Evolutionary conservation across 129 eudicot genomes (phyloP), one percentile per base, ranked within the genome.

Genomic region (Pulicaria dysenterica): DNA sequence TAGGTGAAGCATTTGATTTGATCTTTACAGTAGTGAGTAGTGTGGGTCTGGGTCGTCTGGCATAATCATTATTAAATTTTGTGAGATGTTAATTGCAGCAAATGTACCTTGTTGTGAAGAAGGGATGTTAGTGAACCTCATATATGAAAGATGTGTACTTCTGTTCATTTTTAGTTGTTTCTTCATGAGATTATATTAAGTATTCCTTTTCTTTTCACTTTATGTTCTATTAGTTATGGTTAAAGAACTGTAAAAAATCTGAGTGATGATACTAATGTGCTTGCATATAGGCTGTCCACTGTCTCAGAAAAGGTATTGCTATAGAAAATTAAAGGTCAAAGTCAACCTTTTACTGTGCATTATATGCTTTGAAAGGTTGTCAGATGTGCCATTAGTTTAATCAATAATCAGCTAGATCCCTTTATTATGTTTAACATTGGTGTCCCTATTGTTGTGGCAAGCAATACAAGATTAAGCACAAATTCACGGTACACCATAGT

Each of bases 381-480:
- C 5, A 24, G 61, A 8, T 56, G 61, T 56, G 31, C 31, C 31
- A 24, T 56, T 8, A 34, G 34, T 15, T 8, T 56, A 17, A 15
- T 56, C 31, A 24, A 2, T 19, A 14, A 8, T 19, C 8, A 56
- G 39, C 6, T 9, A 24, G 34, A 62, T 62, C 12, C n/a, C 15
- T 37, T 41, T 62, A 43, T 8, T 36, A 48, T 36, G 47, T 49
- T 36, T 68, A 37, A 60, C 44, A 68, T 5, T 38, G 38, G 38
- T 68, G 48, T 68, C 47, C 73, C 45, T 16, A 68, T 68, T 38
- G 13, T 9, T 53, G 49, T 69, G 74, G 74, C 74, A 58, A 11
- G 15, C 36, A 31, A 58, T 11, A 14, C 1, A 24, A 24, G 31
- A 24, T 24, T 24, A 49, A 48, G 46, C 46, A 49, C 73, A 49